These are phyloP conservation scores for Dactylellina leptospora DNA, from an alignment of 2,329 filamentous ascomycete species.

Conservation along the genomic window DNA sequence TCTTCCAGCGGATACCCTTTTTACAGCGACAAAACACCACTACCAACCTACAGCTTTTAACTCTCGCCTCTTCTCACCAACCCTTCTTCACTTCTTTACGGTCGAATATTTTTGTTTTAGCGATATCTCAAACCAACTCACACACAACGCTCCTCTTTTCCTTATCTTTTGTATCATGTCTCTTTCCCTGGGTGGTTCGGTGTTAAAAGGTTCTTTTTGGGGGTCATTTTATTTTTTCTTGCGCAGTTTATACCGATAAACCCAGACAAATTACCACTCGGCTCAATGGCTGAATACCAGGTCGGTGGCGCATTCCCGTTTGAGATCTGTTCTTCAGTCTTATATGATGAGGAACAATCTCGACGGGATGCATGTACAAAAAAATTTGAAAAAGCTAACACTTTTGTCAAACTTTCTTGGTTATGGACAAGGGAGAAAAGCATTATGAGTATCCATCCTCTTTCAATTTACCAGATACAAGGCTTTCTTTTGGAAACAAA, in stretches of 20 bases:
- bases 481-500: conserved; percentile 30
- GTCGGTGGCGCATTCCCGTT: conserved; percentile 34
- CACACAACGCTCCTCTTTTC: conserved; percentile 51
- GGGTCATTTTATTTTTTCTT: conserved; percentile 40
- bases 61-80: conserved; percentile 23
- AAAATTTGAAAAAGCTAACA: conserved; percentile 50
- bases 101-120: conserved; percentile 38
- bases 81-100: conserved; percentile 30
- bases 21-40: conserved; percentile 29
- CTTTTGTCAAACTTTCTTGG: conserved; percentile 48
- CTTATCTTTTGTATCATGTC: conserved; percentile 38
- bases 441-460: conserved; percentile 19
- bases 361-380: conserved; percentile 48
- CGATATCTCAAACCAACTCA: conserved; percentile 40
- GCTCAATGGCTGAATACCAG: conserved; percentile 52
- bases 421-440: conserved; percentile 15
- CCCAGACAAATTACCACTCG: conserved; percentile 34
- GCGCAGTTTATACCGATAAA: conserved; percentile 39
- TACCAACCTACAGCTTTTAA: conserved; percentile 41
- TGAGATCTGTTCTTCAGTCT: too few relatives aligned
- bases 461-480: conserved; percentile 9
- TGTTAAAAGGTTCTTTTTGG: conserved; percentile 50
- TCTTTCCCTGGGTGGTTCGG: conserved; percentile 41
- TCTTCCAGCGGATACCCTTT: conserved; percentile 40
- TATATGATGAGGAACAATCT: too few relatives aligned